Percentiles rank a stretch among this genome's conserved stretches.
Conservation (phyloP, 2,329 filamentous ascomycete genomes). For the Aspergillus floridensis region DNA sequence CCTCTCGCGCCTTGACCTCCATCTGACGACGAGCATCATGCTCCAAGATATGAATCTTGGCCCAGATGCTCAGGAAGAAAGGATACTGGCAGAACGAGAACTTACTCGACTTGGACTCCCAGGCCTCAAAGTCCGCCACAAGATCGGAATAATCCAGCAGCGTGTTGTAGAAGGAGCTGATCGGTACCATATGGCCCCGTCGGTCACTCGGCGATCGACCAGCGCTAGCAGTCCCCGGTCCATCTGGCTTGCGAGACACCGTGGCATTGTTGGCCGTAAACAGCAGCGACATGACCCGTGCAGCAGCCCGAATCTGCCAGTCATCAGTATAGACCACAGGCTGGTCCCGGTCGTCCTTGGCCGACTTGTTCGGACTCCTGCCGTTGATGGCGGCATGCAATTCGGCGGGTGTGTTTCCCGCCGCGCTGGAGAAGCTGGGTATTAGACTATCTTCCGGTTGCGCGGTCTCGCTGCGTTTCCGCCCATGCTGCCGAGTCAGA, state of each 20-base stretch:
- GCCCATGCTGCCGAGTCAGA: conserved; percentile 67
- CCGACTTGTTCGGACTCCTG: conserved; percentile 49
- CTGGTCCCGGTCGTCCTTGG: conserved; percentile 51
- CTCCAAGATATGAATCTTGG: conserved; percentile 87
- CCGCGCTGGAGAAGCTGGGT: conserved; percentile 67
- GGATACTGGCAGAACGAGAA: conserved; percentile 93
- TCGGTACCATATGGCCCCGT: conserved; percentile 68
- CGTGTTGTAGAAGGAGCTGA: conserved; percentile 83
- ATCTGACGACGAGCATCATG: conserved; percentile 86
- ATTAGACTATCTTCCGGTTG: conserved; percentile 60
- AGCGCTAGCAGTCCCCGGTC: conserved; percentile 38
- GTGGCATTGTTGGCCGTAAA: conserved; percentile 74
- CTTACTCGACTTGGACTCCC: conserved; percentile 71
- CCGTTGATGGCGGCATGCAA: conserved; percentile 72
- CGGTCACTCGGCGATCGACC: conserved; percentile 41
- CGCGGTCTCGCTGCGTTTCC: conserved; percentile 58
- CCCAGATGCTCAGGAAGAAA: conserved; percentile 86
- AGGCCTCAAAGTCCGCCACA: conserved; percentile 79
- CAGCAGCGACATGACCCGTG: conserved; percentile 74
- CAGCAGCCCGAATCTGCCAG: conserved; percentile 83
- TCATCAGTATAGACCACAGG: conserved; percentile 70
- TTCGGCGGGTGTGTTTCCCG: conserved; percentile 63
- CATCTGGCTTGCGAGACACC: conserved; percentile 40
- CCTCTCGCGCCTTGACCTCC: conserved; percentile 81
- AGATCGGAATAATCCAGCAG: conserved; percentile 84